Evolutionary conservation across 2,329 filamentous ascomycete species (phyloP), one percentile per base, ranked within the genome.

Genomic region (Sphaceloma murrayae): DNA sequence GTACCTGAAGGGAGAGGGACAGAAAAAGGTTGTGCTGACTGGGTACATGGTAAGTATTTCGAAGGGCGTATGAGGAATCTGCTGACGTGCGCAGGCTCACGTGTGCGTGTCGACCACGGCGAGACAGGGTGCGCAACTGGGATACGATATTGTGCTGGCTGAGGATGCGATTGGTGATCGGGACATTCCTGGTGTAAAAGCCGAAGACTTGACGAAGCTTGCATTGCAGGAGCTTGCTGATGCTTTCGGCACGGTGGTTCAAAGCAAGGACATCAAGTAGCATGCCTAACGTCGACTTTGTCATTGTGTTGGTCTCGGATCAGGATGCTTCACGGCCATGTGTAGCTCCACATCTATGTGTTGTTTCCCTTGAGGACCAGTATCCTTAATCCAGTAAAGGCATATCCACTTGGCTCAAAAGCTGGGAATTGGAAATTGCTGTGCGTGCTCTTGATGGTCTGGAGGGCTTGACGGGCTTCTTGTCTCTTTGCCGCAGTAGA

Each of bases 111-210:
- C 76, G 2, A 74, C 77, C 0, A 83, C 80, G 0, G 75, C 78
- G 0, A 65, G 79, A 33, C 70, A 77, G 39, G 80, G 67, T 1
- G 66, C 62, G 3, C 72, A 83, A 57, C 63, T 67, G 24, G 80
- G 77, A 0, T 82, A 77, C 54, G 77, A 84, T 54, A 72, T 82
- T 17, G 45, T 82, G 1, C 56, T 83, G 16, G 73, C 69, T 0
- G 66, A 72, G 52, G 80, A 82, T 56, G 77, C 68, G 0, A 71
- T 84, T 27, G 79, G 80, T 0, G 78, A 82, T 57, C 61, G 80
- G 6, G 69, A 82, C 56, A 80, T 83, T 33, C 79, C 79, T 1
- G 78, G 78, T 1, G 72, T 70, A 0, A 63, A 65, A 4, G 77
- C 73, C 0, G 67, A 69, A 8, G 69, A 78, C 45, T 55, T 81